A percentile compares a stretch with the other conserved stretches of the same genome.
These are phyloP conservation scores for Talaromyces verruculosus DNA, from an alignment of 2,329 filamentous ascomycete species.

Conservation along the genomic window DNA sequence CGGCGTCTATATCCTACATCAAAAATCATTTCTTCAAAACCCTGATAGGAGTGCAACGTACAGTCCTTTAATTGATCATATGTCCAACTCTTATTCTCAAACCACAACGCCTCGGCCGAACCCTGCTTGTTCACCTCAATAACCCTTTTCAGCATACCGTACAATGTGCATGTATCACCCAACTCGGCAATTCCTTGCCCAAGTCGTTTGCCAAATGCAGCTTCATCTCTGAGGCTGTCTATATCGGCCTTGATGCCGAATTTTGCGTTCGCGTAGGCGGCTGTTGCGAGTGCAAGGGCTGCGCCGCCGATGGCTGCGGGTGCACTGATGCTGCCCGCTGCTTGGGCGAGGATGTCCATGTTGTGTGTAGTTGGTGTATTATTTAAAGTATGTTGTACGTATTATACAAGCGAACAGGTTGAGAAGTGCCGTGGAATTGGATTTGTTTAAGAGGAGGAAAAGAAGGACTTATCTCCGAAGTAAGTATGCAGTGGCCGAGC, in stretches of 20 bases:
- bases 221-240: constrained; percentile 35
- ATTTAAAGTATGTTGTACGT: neutral
- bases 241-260: constrained; percentile 45
- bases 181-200: constrained; percentile 38
- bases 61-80: constrained; percentile 47
- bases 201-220: constrained; percentile 36
- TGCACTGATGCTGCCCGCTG: constrained; percentile 7
- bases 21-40: neutral
- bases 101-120: constrained; percentile 48
- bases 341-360: constrained; percentile 21
- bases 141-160: constrained; percentile 44
- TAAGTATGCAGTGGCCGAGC: neutral
- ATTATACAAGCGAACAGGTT: neutral
- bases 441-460: neutral
- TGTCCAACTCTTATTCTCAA: constrained; percentile 51
- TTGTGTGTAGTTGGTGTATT: neutral
- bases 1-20: constrained; percentile 36
- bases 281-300: constrained; percentile 37
- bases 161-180: constrained; percentile 43
- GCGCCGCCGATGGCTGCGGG: constrained; percentile 28
- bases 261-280: constrained; percentile 48
- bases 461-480: neutral
- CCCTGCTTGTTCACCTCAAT: constrained; percentile 42
- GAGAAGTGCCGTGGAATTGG: neutral
- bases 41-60: constrained; percentile 28